Base-by-base conservation (phyloP, 1,284 basidiomycete genomes). In the Pseudozyma pruni region DNA sequence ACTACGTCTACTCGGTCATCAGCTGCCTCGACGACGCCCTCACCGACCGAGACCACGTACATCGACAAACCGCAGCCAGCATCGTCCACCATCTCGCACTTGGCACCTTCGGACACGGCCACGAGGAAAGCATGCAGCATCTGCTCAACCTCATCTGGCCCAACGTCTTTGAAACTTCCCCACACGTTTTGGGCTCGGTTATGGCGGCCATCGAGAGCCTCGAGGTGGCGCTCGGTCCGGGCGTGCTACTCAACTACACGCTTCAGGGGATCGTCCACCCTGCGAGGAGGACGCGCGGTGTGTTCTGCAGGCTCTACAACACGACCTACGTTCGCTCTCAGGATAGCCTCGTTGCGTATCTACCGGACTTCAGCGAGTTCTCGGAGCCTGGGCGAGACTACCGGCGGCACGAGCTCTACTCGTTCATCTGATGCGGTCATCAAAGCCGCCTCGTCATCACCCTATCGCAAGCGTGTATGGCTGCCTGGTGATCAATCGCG, bases 111-210 rank as follows among this genome's bases (percentile, higher is more conserved):
- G 96, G 96, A 39, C 87, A 98, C 14, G 96, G 96, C 0, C 94
- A 94, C 79, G 96, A 99, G 84, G 96, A 98, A 83, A 94, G 94
- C 16, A 92, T 98, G 88, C 87, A 94, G 53, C 96, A 98, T 81
- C 84, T 99, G 57, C 92, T 98, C 90, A 98, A 99, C 83, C 88
- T 98, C 25, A 91, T 98, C 22, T 98, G 95, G 94, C 96, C 96
- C 4, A 98, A 98, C 83, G 94, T 94, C 83, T 98, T 98, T 82
- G 95, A 98, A 85, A 96, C 94, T 1, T 92, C 90, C 29, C 96
- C 96, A 2, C 96, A 99, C 85, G 94, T 99, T 62, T 98, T 98
- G 73, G 93, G 93, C 32, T 92, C 93, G 4, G 72, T 78, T 53
- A 81, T 82, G 79, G 76, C 81, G 25, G 94, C 94, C 1, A 88